phyloP scores from a whole-genome alignment of 306 rosid genomes.

The Glycine tomentella region DNA sequence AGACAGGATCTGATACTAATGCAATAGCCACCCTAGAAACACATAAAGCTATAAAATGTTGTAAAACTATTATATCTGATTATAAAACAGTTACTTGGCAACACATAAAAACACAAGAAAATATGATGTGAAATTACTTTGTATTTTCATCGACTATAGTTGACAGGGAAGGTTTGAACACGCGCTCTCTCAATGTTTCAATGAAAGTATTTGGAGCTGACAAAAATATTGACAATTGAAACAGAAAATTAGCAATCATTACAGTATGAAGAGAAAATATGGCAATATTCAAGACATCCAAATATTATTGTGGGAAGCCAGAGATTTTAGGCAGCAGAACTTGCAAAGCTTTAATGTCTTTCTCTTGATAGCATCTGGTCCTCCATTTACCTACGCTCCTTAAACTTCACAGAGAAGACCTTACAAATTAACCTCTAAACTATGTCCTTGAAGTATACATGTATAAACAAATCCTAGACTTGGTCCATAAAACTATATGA shows the following conservation, averaged over 20 bases:
- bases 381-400: conserved; percentile 7
- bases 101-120: conserved; percentile 42
- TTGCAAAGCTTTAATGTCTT: conserved; percentile 1
- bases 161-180: conserved; percentile 92
- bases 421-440: conserved; percentile 29
- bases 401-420: conserved; percentile 12
- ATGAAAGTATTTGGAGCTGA: conserved; percentile 86
- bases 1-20: conserved; percentile 82
- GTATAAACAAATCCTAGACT: conserved; percentile 14
- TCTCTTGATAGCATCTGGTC: conserved; percentile 10
- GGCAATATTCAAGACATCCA: conserved; percentile 18
- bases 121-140: conserved; percentile 62
- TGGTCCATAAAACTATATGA: background rate
- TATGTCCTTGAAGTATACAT: conserved; percentile 9
- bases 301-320: conserved; percentile 24
- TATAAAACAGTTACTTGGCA: conserved; percentile 25
- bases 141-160: conserved; percentile 73
- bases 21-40: conserved; percentile 83
- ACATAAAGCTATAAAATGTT: conserved; percentile 60
- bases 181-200: conserved; percentile 93
- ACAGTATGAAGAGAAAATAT: conserved; percentile 33
- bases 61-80: conserved; percentile 47
- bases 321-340: conserved; percentile 27
- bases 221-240: conserved; percentile 42
- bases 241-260: conserved; percentile 37